Evolutionary conservation across 192 early-diverging fungal species (phyloP), one percentile per base, ranked within the genome.

Genomic region (Phlyctochytrium bullatum): DNA sequence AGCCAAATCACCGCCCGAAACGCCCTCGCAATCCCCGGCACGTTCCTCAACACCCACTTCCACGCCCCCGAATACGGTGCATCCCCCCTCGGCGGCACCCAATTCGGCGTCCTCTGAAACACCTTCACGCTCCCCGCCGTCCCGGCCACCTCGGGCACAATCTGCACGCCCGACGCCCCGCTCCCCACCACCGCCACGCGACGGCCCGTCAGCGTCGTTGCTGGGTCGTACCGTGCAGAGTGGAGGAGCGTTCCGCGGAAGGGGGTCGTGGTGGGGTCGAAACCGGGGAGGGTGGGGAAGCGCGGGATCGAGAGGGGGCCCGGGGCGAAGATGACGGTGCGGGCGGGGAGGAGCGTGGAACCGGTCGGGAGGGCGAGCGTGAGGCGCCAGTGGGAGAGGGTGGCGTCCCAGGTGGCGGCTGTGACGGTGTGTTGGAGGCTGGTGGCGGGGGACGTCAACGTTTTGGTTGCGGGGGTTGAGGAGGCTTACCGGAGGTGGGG

Each of bases 21-120:
- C 10, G 67, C n/a, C 20, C 58, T 23, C 64, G 53, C 31, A 31
- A 62, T 65, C 17, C 20, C 14, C 10, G 71, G 71, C 27, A 73
- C 59, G 59, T 73, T 59, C 28, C 64, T 33, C 27, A 73, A 73
- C 12, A 73, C 40, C 64, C 64, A 67, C 40, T 73, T 73, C 58
- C 25, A 36, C 2, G 36, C 31, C 6, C 23, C 47, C 14, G 24
- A n/a, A 32, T 73, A 73, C 36, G 36, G 34, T 29, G 32, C 40
- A 24, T 66, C 47, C 16, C 50, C 50, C 51, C 61, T 67, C 2
- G 24, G 23, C 0, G 40, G 35, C 23, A 61, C 28, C 71, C 71
- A 73, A 36, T 31, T 53, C 33, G 71, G 34, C 29, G 69, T 54
- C 28, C 71, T 34, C 57, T 73, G 71, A 35, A 47, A 73, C 12